Percentiles rank a stretch among this genome's conserved stretches.
Evolutionary conservation across 2,329 filamentous ascomycete species (phyloP).

Genomic region (Pseudogymnoascus pannorum): DNA sequence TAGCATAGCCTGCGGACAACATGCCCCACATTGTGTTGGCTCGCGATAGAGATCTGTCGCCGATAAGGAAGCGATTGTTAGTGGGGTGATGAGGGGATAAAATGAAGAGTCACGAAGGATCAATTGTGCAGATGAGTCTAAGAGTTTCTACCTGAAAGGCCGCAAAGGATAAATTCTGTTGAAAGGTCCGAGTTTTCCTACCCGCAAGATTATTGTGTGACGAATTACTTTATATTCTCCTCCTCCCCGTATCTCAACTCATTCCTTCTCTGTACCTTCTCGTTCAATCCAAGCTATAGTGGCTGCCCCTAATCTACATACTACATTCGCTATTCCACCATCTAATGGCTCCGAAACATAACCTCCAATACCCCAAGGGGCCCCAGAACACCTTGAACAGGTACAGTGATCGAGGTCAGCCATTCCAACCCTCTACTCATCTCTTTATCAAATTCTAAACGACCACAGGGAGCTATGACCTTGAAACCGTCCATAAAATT

Average conservation of each 20-base stretch:
- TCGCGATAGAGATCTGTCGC: background rate
- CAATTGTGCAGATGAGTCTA: background rate
- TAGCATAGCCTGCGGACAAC: background rate
- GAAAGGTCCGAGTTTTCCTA: background rate
- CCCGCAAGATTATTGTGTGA: background rate
- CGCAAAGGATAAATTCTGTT: background rate
- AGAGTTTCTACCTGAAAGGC: background rate
- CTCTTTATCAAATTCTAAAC: conserved; percentile 12
- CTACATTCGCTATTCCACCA: background rate
- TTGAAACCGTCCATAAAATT: conserved; percentile 65
- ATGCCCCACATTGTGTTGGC: background rate
- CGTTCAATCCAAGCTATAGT: background rate
- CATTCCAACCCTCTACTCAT: background rate
- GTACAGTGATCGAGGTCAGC: conserved; percentile 21
- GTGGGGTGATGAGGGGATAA: background rate
- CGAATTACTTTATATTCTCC: background rate
- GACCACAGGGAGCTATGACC: conserved; percentile 58
- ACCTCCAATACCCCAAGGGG: conserved; percentile 20
- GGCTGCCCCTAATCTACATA: background rate
- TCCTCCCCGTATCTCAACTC: background rate
- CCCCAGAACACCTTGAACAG: conserved; percentile 23
- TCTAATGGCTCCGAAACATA: conserved; percentile 11
- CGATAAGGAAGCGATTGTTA: background rate
- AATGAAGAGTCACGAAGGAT: background rate
- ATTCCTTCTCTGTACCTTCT: background rate